Conservation (phyloP, 306 rosid species). For the Rubus idaeus region DNA sequence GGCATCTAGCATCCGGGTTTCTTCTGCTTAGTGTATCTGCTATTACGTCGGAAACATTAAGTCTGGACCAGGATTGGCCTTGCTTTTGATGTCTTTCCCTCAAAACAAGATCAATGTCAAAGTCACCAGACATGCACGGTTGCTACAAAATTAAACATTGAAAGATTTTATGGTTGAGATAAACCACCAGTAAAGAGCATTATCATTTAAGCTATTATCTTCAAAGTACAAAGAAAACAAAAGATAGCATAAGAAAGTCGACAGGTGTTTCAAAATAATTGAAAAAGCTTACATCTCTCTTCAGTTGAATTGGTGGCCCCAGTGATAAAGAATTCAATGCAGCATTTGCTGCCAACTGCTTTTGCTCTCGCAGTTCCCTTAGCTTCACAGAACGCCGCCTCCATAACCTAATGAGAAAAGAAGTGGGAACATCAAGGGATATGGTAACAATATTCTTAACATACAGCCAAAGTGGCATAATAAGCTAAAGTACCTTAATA, state of each 20-base stretch:
- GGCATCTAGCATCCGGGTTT: constrained; percentile 59
- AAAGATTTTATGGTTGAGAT: constrained; percentile 19
- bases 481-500: constrained; percentile 58
- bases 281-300: constrained; percentile 54
- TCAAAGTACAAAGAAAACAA: constrained; percentile 1
- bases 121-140: constrained; percentile 40
- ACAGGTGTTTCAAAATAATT: constrained; percentile 5
- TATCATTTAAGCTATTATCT: not conserved
- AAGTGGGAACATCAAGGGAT: constrained; percentile 18
- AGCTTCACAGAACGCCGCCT: constrained; percentile 62
- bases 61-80: constrained; percentile 63
- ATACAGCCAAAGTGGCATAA: constrained; percentile 17
- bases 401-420: constrained; percentile 68
- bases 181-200: too few relatives aligned
- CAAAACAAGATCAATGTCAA: constrained; percentile 66
- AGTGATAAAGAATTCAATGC: constrained; percentile 65
- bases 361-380: constrained; percentile 66
- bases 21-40: constrained; percentile 53
- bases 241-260: not conserved
- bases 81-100: constrained; percentile 65
- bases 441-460: constrained; percentile 15
- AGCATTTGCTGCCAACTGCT: constrained; percentile 70
- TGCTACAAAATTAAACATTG: constrained; percentile 43
- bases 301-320: constrained; percentile 75
- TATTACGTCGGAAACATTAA: constrained; percentile 72